phyloP scores from a whole-genome alignment of 176 grass and related monocot genomes.

The Leersia perrieri region DNA sequence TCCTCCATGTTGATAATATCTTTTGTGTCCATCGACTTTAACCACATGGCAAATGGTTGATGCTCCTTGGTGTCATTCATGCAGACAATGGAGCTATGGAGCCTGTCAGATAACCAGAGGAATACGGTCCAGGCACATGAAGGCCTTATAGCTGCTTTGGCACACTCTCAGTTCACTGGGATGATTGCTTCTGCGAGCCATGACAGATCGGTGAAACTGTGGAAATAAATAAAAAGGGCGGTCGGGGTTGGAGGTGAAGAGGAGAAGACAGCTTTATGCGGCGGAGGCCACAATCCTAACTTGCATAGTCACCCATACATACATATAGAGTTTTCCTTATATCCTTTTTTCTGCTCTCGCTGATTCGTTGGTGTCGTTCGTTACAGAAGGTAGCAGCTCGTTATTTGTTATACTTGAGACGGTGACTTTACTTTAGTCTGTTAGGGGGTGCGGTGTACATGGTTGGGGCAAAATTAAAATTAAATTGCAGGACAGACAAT shows the following conservation, averaged over 20 bases:
- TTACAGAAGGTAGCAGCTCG: background rate
- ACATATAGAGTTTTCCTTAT: background rate
- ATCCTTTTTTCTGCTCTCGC: background rate
- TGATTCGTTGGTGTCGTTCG: background rate
- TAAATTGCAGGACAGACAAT: background rate
- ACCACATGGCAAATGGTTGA: background rate
- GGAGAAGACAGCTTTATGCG: background rate
- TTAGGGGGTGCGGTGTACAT: background rate
- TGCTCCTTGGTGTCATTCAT: slow-evolving; percentile 1
- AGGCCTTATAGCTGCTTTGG: slow-evolving; percentile 66
- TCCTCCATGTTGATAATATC: background rate
- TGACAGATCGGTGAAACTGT: slow-evolving; percentile 86
- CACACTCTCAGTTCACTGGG: slow-evolving; percentile 47
- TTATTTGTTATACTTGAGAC: background rate
- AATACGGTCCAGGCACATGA: slow-evolving; percentile 61
- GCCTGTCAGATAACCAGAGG: slow-evolving; percentile 49
- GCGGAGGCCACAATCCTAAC: background rate
- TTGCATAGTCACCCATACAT: background rate
- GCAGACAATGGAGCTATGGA: slow-evolving; percentile 93
- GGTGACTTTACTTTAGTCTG: background rate
- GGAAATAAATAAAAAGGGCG: slow-evolving; percentile 68
- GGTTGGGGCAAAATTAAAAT: background rate
- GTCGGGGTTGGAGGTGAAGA: background rate
- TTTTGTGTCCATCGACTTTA: background rate
- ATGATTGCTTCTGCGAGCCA: slow-evolving; percentile 85